Percentiles rank a stretch among this genome's conserved stretches.
These are phyloP conservation scores for Hypericum androsaemum DNA, from an alignment of 345 rosid species.

Conservation along the genomic window DNA sequence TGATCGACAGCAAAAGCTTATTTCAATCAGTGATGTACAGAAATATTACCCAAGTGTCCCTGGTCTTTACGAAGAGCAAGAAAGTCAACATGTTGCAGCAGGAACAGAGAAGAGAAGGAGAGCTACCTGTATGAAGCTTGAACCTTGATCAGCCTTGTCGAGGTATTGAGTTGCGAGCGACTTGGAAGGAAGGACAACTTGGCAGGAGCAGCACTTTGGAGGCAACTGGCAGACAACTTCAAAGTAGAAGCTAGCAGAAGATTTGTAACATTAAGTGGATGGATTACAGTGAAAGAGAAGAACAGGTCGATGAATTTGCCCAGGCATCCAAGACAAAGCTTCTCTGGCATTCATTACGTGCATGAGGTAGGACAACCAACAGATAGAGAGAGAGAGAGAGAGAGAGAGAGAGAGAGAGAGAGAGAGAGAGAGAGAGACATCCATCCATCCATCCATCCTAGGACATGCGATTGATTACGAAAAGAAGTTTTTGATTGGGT, in stretches of 20 bases:
- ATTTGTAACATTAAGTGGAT: too few species aligned
- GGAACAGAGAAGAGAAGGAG: not conserved
- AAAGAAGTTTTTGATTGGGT: too few species aligned
- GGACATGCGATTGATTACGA: too few species aligned
- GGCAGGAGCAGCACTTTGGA: conserved; percentile 19
- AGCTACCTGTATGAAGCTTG: conserved; percentile 63
- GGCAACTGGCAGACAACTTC: conserved; percentile 25
- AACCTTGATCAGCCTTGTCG: conserved; percentile 37
- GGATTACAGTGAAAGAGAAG: too few species aligned
- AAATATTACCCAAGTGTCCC: too few species aligned
- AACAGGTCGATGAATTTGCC: too few species aligned
- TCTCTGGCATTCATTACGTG: too few species aligned
- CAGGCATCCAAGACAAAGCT: too few species aligned
- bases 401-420: not conserved
- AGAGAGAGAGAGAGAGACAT: not conserved
- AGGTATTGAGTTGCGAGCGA: conserved; percentile 26
- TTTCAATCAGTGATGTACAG: too few species aligned
- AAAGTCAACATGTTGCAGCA: not conserved
- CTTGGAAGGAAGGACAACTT: conserved; percentile 41
- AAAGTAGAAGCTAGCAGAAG: conserved; percentile 28
- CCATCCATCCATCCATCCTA: too few species aligned
- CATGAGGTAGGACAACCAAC: not conserved
- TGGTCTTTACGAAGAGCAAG: too few species aligned
- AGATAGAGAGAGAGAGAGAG: not conserved
- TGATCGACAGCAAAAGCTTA: too few species aligned